These are phyloP conservation scores for Citrullus colocynthis DNA, from an alignment of 306 rosid species.

Conservation along the genomic window DNA sequence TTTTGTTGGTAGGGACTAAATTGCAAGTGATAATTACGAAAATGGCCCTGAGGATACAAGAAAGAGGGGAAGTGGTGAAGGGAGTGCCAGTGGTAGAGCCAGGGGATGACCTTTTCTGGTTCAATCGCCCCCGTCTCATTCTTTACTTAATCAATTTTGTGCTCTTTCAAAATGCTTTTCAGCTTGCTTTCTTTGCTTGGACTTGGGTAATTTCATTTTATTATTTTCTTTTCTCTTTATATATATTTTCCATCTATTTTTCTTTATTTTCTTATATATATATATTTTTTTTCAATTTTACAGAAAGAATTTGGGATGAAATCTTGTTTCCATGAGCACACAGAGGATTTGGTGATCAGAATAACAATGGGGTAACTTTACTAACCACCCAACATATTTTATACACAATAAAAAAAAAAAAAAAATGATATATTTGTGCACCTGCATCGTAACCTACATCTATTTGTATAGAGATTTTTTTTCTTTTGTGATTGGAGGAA, in stretches of 20 bases:
- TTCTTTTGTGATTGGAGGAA: too few species aligned
- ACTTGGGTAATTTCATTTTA: background rate
- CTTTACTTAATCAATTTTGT: slow-evolving; percentile 75
- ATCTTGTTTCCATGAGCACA: slow-evolving; percentile 13
- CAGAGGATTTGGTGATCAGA: slow-evolving; percentile 2
- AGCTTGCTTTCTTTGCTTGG: slow-evolving; percentile 15
- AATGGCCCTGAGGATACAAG: slow-evolving; percentile 59
- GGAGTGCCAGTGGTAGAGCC: slow-evolving; percentile 73
- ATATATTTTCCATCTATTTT: background rate
- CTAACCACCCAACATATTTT: too few species aligned
- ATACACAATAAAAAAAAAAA: too few species aligned
- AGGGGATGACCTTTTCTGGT: slow-evolving; percentile 82
- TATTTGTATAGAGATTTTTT: too few species aligned
- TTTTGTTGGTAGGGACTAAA: slow-evolving; percentile 70
- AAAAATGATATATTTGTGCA: too few species aligned
- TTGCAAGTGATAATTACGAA: slow-evolving; percentile 79
- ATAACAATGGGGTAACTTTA: slow-evolving; percentile 1
- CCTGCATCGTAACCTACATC: too few species aligned
- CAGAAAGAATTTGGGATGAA: slow-evolving; percentile 12
- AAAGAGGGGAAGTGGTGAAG: slow-evolving; percentile 71
- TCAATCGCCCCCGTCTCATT: slow-evolving; percentile 50
- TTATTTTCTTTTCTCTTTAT: background rate
- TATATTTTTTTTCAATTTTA: background rate
- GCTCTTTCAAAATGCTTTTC: slow-evolving; percentile 41
- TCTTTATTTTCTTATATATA: too few species aligned